phyloP scores from a whole-genome alignment of 2,329 filamentous ascomycete species.

The Stemphylium lycopersici region DNA sequence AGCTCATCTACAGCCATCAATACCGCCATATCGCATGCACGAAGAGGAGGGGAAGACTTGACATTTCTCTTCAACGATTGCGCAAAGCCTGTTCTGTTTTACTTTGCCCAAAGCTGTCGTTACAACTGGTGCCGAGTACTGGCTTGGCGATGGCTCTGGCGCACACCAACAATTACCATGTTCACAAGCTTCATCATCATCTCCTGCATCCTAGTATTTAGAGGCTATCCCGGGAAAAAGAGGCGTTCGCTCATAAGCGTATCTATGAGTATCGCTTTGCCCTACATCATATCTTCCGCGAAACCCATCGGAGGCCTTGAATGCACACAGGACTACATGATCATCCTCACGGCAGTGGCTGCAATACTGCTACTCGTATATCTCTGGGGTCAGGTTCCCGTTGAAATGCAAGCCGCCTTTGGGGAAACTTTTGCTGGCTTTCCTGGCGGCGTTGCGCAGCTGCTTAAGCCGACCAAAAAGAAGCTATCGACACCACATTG shows the following conservation, averaged over 20 bases:
- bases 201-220: neutral
- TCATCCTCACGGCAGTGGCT: neutral
- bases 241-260: neutral
- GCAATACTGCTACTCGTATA: neutral
- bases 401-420: neutral
- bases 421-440: neutral
- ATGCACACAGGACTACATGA: conserved; percentile 3
- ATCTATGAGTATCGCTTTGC: neutral
- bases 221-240: neutral
- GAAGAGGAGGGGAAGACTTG: too few relatives aligned
- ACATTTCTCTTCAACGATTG: too few relatives aligned
- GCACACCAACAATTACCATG: neutral
- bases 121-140: neutral
- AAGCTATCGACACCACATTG: too few relatives aligned
- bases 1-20: too few relatives aligned
- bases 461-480: too few relatives aligned
- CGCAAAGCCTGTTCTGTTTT: too few relatives aligned
- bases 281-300: neutral
- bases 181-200: neutral
- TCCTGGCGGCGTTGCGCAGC: too few relatives aligned
- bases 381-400: neutral
- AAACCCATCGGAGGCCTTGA: neutral
- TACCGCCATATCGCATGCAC: too few relatives aligned
- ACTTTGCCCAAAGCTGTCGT: neutral
- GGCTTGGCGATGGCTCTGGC: conserved; percentile 1